These are phyloP conservation scores for Pichia sporocuriosa DNA, from an alignment of 805 yeast genomes.

Conservation along the genomic window DNA sequence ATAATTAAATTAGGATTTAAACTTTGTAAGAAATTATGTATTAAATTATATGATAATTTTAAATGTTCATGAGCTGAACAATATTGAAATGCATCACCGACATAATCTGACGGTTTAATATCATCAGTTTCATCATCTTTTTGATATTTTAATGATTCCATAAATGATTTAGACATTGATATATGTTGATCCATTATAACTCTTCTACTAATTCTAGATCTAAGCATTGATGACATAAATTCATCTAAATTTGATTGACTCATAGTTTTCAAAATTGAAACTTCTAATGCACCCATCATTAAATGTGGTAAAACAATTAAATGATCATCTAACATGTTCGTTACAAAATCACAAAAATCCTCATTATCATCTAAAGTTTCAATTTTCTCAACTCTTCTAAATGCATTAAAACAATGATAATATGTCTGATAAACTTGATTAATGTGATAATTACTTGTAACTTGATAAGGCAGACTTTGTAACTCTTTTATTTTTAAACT, in stretches of 20 bases:
- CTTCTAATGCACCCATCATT: slow-evolving; percentile 89
- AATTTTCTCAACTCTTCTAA: slow-evolving; percentile 67
- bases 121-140: slow-evolving; percentile 17
- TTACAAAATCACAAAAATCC: slow-evolving; percentile 57
- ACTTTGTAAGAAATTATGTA: slow-evolving; percentile 44
- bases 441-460: slow-evolving; percentile 78
- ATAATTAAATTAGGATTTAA: slow-evolving; percentile 50
- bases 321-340: slow-evolving; percentile 68
- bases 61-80: slow-evolving; percentile 71
- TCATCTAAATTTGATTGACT: slow-evolving; percentile 61
- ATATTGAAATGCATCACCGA: slow-evolving; percentile 75
- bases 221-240: slow-evolving; percentile 67
- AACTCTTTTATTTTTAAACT: slow-evolving; percentile 74
- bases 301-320: slow-evolving; percentile 77
- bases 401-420: slow-evolving; percentile 78
- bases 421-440: slow-evolving; percentile 82
- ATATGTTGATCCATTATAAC: slow-evolving; percentile 89
- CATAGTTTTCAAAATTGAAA: slow-evolving; percentile 50
- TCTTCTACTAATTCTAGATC: slow-evolving; percentile 85
- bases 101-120: slow-evolving; percentile 44
- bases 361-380: slow-evolving; percentile 68
- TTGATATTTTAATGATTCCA: slow-evolving; percentile 19
- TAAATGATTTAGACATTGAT: slow-evolving; percentile 63
- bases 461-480: slow-evolving; percentile 74
- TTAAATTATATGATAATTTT: slow-evolving; percentile 43